These are phyloP conservation scores for Chrysophaeum taylorii DNA, from an alignment of 352 stramenopile genomes.

Conservation along the genomic window DNA sequence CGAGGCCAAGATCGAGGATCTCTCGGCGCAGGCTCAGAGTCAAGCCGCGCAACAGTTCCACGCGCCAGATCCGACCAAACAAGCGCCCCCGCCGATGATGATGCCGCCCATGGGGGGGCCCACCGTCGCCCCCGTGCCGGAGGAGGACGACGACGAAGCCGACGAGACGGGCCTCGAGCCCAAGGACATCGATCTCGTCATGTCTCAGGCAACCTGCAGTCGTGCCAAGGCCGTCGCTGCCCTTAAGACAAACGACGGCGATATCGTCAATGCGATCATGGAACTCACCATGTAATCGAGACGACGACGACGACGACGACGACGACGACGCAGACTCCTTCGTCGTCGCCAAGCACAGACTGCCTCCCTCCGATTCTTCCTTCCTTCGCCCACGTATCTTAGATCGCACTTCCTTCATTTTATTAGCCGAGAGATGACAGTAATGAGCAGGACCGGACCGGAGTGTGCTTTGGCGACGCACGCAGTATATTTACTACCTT, in stretches of 20 bases:
- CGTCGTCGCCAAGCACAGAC: too few species aligned
- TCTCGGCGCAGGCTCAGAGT: constrained; percentile 70
- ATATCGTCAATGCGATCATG: constrained; percentile 99
- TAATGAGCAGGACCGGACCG: too few species aligned
- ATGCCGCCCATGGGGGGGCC: constrained; percentile 18
- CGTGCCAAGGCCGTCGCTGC: constrained; percentile 86
- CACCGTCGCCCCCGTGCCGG: constrained; percentile 28
- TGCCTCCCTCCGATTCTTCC: too few species aligned
- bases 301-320: too few species aligned
- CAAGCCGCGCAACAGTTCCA: constrained; percentile 79
- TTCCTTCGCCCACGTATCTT: too few species aligned
- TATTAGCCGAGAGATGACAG: too few species aligned
- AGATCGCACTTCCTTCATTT: too few species aligned
- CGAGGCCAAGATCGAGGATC: constrained; percentile 95
- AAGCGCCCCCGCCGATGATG: constrained; percentile 40
- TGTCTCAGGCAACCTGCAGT: constrained; percentile 79
- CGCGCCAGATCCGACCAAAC: constrained; percentile 33
- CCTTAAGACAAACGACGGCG: constrained; percentile 92
- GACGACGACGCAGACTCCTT: too few species aligned
- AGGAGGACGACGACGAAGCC: constrained; percentile 67
- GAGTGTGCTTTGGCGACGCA: too few species aligned
- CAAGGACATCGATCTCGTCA: constrained; percentile 98
- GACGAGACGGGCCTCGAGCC: constrained; percentile 90
- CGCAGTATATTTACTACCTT: too few species aligned
- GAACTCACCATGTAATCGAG: constrained; percentile 98